A percentile compares a stretch with the other conserved stretches of the same genome.
Conservation (phyloP, 2,329 filamentous ascomycete species). For the Zasmidium angulare region DNA sequence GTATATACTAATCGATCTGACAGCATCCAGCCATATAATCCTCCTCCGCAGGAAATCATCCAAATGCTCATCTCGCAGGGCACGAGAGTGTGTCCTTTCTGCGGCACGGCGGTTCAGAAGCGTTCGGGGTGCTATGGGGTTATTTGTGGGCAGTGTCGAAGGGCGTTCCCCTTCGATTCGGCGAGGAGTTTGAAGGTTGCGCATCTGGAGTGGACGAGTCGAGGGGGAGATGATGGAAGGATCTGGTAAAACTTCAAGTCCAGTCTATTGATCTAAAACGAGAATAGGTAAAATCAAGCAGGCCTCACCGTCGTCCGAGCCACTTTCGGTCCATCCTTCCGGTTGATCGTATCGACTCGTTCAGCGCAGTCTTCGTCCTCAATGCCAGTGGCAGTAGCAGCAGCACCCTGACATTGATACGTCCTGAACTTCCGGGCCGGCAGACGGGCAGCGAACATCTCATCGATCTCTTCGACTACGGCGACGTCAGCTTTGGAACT, state of each 20-base stretch:
- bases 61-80: neutral
- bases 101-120: neutral
- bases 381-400: neutral
- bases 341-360: neutral
- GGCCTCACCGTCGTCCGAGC: neutral
- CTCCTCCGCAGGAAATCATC: neutral
- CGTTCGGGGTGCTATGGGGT: neutral
- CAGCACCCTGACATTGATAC: constrained; percentile 36
- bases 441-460: constrained; percentile 50
- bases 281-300: too few species aligned
- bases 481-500: constrained; percentile 26
- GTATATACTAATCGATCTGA: neutral
- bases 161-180: neutral
- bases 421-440: constrained; percentile 45
- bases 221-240: neutral
- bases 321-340: neutral
- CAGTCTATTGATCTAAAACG: too few species aligned
- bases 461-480: constrained; percentile 56
- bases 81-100: neutral
- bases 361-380: constrained; percentile 5
- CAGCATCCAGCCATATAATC: neutral
- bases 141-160: neutral
- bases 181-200: neutral
- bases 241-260: too few species aligned
- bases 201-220: neutral